Conservation (phyloP, 2,329 filamentous ascomycete species). For the Xylaria sp. region DNA sequence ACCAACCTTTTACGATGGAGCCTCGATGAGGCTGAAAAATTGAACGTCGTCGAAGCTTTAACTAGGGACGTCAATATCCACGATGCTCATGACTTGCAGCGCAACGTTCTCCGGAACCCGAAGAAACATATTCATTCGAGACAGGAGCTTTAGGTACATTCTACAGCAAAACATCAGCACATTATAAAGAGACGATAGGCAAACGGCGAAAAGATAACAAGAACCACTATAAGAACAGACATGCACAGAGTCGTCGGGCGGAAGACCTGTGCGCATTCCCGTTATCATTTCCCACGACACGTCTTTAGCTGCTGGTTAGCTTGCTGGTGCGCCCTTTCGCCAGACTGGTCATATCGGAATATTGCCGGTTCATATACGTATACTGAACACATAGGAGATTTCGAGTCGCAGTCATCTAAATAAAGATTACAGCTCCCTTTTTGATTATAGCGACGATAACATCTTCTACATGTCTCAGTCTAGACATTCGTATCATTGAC, state of each 20-base stretch:
- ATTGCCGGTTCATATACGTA: neutral
- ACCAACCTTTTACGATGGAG: slow-evolving; percentile 42
- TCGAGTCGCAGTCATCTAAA: neutral
- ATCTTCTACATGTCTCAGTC: too few relatives aligned
- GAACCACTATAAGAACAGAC: neutral
- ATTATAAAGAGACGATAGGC: neutral
- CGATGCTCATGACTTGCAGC: slow-evolving; percentile 43
- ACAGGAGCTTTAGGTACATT: neutral
- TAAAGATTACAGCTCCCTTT: neutral
- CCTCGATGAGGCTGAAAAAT: slow-evolving; percentile 45
- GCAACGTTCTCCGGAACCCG: slow-evolving; percentile 13
- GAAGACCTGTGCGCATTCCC: neutral
- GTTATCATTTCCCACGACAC: neutral
- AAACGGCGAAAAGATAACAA: neutral
- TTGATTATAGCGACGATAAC: neutral
- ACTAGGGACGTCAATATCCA: slow-evolving; percentile 35
- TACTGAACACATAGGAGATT: neutral
- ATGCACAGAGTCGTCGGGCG: neutral
- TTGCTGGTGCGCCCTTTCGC: neutral
- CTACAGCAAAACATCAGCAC: neutral
- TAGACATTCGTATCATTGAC: too few relatives aligned
- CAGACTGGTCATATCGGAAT: neutral
- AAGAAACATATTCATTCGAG: neutral
- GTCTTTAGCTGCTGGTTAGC: neutral
- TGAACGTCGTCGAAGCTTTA: slow-evolving; percentile 39